These are phyloP conservation scores for Diutina mesorugosa DNA, from an alignment of 1,139 yeast species.

Conservation along the genomic window DNA sequence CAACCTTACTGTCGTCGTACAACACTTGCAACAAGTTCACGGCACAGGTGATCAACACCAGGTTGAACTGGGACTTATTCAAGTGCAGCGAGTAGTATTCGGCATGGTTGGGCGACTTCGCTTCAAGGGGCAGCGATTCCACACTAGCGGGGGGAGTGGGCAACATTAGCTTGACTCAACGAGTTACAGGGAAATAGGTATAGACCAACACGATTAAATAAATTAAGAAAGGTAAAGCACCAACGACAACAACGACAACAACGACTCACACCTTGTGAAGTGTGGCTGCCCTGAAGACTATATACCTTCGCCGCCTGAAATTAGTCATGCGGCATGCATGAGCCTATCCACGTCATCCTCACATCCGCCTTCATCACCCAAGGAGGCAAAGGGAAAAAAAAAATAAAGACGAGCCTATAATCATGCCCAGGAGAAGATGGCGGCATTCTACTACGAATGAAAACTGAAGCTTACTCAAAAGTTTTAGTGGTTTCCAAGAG, in stretches of 20 bases:
- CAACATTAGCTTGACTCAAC: background rate
- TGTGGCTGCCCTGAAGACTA: background rate
- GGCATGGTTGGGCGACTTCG: background rate
- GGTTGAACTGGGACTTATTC: background rate
- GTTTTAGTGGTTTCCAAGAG: too few relatives aligned
- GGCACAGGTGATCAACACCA: background rate
- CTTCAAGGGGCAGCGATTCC: background rate
- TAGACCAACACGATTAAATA: background rate
- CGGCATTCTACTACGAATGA: too few relatives aligned
- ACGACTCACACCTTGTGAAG: background rate
- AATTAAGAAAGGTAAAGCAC: background rate
- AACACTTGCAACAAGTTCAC: background rate
- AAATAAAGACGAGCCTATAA: background rate
- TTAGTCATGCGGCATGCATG: background rate
- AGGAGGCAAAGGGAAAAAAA: background rate
- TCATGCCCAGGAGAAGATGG: too few relatives aligned
- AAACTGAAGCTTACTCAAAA: too few relatives aligned
- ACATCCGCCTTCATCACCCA: background rate
- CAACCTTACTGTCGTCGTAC: background rate
- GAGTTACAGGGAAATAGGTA: background rate
- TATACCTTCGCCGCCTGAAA: background rate
- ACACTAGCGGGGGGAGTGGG: background rate
- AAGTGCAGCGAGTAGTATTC: background rate
- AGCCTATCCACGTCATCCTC: background rate
- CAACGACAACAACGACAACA: background rate